phyloP scores from a whole-genome alignment of 2,329 filamentous ascomycete genomes.

The Dothidotthia symphoricarpi region DNA sequence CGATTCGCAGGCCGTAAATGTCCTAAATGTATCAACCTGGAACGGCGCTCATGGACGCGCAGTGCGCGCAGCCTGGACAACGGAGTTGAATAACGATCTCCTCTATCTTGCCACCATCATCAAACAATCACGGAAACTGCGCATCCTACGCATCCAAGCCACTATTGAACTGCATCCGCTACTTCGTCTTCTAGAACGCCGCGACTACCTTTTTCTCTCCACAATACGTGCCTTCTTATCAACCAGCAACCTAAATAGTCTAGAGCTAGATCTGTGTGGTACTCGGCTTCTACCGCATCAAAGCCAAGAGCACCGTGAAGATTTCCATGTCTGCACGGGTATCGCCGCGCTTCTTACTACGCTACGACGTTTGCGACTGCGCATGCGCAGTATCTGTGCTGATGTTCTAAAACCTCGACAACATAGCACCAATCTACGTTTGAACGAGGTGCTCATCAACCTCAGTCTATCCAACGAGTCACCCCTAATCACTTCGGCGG shows the following conservation, averaged over 20 bases:
- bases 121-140: slow-evolving; percentile 20
- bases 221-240: slow-evolving; percentile 18
- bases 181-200: slow-evolving; percentile 12
- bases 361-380: slow-evolving; percentile 33
- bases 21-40: too few relatives aligned
- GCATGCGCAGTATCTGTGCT: slow-evolving; percentile 20
- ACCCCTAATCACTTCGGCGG: slow-evolving; percentile 12
- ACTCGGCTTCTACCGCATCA: slow-evolving; percentile 11
- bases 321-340: slow-evolving; percentile 43
- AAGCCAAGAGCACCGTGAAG: slow-evolving; percentile 14
- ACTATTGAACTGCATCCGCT: slow-evolving; percentile 16
- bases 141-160: slow-evolving; percentile 17
- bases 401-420: slow-evolving; percentile 19
- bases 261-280: slow-evolving; percentile 18
- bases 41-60: slow-evolving; percentile 12
- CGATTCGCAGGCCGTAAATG: slow-evolving; percentile 9
- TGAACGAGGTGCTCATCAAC: slow-evolving; percentile 22
- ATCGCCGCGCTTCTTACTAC: slow-evolving; percentile 43
- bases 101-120: slow-evolving; percentile 14
- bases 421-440: slow-evolving; percentile 17
- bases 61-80: slow-evolving; percentile 18
- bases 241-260: slow-evolving; percentile 14
- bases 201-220: slow-evolving; percentile 18
- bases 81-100: slow-evolving; percentile 18
- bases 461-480: slow-evolving; percentile 18